These are phyloP conservation scores for Protomyces gravidus DNA, from an alignment of 1,139 yeast species.

Conservation along the genomic window DNA sequence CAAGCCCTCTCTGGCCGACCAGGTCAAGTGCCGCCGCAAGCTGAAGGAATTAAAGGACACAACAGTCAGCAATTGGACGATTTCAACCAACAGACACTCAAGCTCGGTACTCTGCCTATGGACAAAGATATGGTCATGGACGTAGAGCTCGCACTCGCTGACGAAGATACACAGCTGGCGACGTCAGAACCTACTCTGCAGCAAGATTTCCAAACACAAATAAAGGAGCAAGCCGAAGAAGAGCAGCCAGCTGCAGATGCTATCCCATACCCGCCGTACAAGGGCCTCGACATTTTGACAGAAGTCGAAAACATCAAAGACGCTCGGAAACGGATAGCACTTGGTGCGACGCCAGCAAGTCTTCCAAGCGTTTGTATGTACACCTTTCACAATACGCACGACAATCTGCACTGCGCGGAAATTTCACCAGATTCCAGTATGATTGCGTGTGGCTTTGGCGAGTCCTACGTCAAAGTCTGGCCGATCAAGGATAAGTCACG, in stretches of 20 bases:
- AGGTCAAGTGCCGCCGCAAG: conserved; percentile 45
- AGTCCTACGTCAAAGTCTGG: conserved; percentile 86
- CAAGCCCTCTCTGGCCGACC: conserved; percentile 47
- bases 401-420: conserved; percentile 74
- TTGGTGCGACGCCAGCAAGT: conserved; percentile 66
- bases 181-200: conserved; percentile 43
- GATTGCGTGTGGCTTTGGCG: conserved; percentile 93
- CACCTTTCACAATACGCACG: conserved; percentile 86
- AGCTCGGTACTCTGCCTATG: conserved; percentile 75
- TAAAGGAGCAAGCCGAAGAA: conserved; percentile 41
- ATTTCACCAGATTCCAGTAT: conserved; percentile 83
- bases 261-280: conserved; percentile 80
- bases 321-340: conserved; percentile 64
- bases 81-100: conserved; percentile 68
- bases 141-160: conserved; percentile 73
- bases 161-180: conserved; percentile 56
- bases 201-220: conserved; percentile 48
- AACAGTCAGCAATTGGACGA: conserved; percentile 51
- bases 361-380: conserved; percentile 97
- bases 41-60: conserved; percentile 63
- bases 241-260: conserved; percentile 72
- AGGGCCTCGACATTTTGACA: conserved; percentile 70
- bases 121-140: conserved; percentile 83
- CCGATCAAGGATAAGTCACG: conserved; percentile 68
- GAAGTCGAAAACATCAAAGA: conserved; percentile 78